A percentile compares a stretch with the other conserved stretches of the same genome.
Conservation (phyloP, 2,329 filamentous ascomycete species). For the Claviceps pazoutovae region DNA sequence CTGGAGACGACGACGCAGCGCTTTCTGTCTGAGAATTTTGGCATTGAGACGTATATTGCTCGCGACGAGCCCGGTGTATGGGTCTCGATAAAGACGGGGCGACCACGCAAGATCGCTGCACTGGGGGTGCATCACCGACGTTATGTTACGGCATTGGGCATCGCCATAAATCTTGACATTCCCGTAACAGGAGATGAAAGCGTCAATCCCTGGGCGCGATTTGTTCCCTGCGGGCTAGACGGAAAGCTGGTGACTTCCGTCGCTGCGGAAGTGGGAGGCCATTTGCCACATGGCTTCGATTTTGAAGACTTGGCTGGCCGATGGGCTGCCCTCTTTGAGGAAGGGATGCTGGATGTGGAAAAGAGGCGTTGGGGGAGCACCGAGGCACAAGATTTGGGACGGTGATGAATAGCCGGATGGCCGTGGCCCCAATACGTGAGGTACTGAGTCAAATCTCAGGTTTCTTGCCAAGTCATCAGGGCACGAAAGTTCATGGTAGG, state of each 20-base stretch:
- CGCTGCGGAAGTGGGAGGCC: constrained; percentile 30
- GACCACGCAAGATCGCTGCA: constrained; percentile 65
- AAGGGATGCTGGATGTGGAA: constrained; percentile 16
- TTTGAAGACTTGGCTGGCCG: constrained; percentile 14
- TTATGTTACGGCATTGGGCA: constrained; percentile 70
- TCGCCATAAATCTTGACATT: constrained; percentile 64
- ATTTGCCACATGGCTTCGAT: constrained; percentile 12
- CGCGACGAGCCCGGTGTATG: constrained; percentile 79
- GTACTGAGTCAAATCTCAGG: too few species aligned
- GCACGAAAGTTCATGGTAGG: too few species aligned
- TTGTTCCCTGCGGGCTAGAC: constrained; percentile 79
- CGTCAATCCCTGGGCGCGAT: constrained; percentile 47
- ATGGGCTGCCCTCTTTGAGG: constrained; percentile 22
- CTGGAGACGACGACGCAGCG: constrained; percentile 66
- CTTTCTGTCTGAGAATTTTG: constrained; percentile 41
- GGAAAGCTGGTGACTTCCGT: constrained; percentile 71
- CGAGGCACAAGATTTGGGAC: background rate
- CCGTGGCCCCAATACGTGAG: too few species aligned
- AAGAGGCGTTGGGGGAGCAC: constrained; percentile 11
- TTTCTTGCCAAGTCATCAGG: too few species aligned
- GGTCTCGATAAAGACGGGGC: constrained; percentile 28
- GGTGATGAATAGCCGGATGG: background rate
- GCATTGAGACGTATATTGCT: constrained; percentile 43
- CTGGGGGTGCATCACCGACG: constrained; percentile 83
- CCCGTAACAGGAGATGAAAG: constrained; percentile 29